Base-by-base conservation (phyloP, 306 rosid species). In the Cotoneaster glaucophyllus region DNA sequence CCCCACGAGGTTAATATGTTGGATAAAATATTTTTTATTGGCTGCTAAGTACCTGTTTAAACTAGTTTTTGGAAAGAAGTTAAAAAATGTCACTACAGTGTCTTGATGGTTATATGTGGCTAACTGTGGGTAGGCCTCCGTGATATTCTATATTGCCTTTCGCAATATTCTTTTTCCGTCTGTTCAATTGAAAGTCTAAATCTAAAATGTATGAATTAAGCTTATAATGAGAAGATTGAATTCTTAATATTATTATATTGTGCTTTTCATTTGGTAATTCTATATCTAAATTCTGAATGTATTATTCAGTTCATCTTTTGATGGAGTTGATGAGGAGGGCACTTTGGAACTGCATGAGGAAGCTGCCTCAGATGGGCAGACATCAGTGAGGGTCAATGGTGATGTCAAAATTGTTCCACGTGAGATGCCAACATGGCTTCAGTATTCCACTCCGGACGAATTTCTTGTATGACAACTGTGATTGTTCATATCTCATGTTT, bases 361-460 rank as follows among this genome's bases (percentile, higher is more conserved):
- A 75, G 85, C 83, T 74, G 80, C 79, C 68, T 79, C 78, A 80
- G 89, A 91, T 74, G 94, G 92, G 68, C 80, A 81, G 74, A 15
- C 54, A 15, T 48, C 54, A 48, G 54, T 48, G 54, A 87, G 85
- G 86, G 82, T 75, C 74, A 91, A 89, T 58, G 93, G 92, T 26
- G 87, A 91, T 77, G 71, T 62, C 50, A 89, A 83, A 76, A 70
- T 64, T 69, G 76, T 80, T 78, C 73, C 89, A 77, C 89, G 69
- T 45, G 92, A 90, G 70, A 87, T 92, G 96, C 99, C 98, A 82
- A 75, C 83, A 68, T 96, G 99, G 99, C 96, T 96, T 82, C 91
- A 86, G 29, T 81, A 89, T 84, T 89, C 99, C 32, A 96, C 95
- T 61, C 99, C 99, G 48, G 98, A 96, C 82, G 99, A 96, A 79